Evolutionary conservation across 495 filamentous ascomycete species (phyloP), one percentile per base, ranked within the genome.

Genomic region (Neurospora intermedia): DNA sequence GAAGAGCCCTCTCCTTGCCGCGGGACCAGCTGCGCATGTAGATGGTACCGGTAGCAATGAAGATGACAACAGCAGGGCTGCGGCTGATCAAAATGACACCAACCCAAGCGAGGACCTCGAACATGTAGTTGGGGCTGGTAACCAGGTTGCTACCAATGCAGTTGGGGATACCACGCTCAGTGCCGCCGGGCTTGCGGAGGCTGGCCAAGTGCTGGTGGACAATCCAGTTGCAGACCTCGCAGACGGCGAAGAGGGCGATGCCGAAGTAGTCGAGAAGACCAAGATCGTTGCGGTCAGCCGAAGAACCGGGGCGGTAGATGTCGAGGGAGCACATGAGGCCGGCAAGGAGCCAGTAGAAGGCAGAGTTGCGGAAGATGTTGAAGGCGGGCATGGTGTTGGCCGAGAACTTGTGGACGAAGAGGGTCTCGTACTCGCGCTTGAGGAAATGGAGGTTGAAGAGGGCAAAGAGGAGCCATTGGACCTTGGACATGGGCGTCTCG

Each of bases 101-200:
- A 20, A 91, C 70, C 96, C 96, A 99, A 1, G 93, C 88, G 45
- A 96, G 75, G 15, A 91, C 86, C 86, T 99, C 96, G 78, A 97
- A 99, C 83, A 94, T 88, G 83, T 99, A 99, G 85, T 99, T 99
- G 31, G 96, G 96, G 86, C 94, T 96, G 15, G 96, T 99, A 48
- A 98, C 96, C 46, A 88, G 77, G 77, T 83, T 84, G 83, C 97
- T 98, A n/a, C 94, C 93, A 72, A 93, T 88, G 23, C 95, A 95
- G 46, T 84, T 83, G 0, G 96, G 96, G 78, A 99, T 97, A 74
- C 93, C 94, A 20, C 94, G 84, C 75, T 96, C 92, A 7, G 90
- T 97, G 72, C 90, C 91, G 69, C 94, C 94, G n/a, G 86, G 86
- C 45, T 89, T 89, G 6, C 96, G 91, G 41, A 99, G 87, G 66